Evolutionary conservation across 495 filamentous ascomycete species (phyloP).

Genomic region (Aspergillus cavernicola): DNA sequence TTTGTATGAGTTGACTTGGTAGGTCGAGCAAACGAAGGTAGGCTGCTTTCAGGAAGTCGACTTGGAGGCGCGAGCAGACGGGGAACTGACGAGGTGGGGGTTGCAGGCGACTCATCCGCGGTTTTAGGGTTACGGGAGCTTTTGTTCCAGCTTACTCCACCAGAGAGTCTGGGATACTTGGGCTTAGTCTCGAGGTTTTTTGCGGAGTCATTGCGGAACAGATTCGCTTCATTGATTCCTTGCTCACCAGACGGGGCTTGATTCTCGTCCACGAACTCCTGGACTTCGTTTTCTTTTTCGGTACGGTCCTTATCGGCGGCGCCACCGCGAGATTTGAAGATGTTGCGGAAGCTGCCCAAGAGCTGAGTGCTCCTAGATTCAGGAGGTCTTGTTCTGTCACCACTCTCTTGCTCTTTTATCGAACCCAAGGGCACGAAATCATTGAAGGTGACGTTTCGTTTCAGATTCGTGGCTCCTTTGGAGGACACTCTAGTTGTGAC

Average conservation of each 20-base stretch:
- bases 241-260: not conserved
- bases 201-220: not conserved
- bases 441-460: slow-evolving; percentile 9
- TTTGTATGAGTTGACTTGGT: slow-evolving; percentile 18
- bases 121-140: slow-evolving; percentile 8
- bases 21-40: slow-evolving; percentile 16
- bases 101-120: not conserved
- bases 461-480: not conserved
- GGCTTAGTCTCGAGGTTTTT: slow-evolving; percentile 7
- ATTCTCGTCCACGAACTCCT: not conserved
- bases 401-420: not conserved
- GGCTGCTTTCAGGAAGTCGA: not conserved
- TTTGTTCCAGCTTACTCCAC: slow-evolving; percentile 11
- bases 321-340: slow-evolving; percentile 16
- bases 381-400: not conserved
- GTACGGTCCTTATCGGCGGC: slow-evolving; percentile 10
- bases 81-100: not conserved
- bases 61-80: slow-evolving; percentile 8
- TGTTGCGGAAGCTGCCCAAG: slow-evolving; percentile 19
- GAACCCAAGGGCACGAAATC: not conserved
- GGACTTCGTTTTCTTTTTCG: slow-evolving; percentile 2
- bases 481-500: not conserved
- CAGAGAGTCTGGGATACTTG: slow-evolving; percentile 10
- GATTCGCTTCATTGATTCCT: not conserved
- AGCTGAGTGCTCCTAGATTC: slow-evolving; percentile 13